Conservation (phyloP, 2,329 filamentous ascomycete species). For the Phyllachora maydis region DNA sequence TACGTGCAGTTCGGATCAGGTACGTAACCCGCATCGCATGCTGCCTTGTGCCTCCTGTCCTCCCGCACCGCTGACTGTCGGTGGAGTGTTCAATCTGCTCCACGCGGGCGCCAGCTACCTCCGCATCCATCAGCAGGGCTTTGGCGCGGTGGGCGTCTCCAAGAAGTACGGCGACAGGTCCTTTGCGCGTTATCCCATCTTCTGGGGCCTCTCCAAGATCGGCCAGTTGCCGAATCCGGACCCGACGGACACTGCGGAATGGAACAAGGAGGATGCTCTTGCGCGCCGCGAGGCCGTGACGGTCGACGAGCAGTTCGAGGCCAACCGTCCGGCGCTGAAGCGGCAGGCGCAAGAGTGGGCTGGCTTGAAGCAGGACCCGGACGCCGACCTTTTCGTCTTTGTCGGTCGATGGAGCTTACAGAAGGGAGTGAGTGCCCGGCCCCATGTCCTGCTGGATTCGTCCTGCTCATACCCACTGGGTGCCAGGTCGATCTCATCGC, state of each 20-base stretch:
- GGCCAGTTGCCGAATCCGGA: slow-evolving; percentile 42
- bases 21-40: too few species aligned
- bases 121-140: slow-evolving; percentile 41
- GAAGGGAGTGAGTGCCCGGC: too few species aligned
- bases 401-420: slow-evolving; percentile 48
- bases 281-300: slow-evolving; percentile 25
- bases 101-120: slow-evolving; percentile 42
- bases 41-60: too few species aligned
- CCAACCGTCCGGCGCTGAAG: slow-evolving; percentile 29
- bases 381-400: slow-evolving; percentile 44
- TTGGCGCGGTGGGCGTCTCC: slow-evolving; percentile 42
- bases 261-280: slow-evolving; percentile 27
- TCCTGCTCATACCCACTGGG: too few species aligned
- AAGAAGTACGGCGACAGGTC: slow-evolving; percentile 45
- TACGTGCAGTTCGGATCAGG: slow-evolving; percentile 48
- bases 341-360: slow-evolving; percentile 46
- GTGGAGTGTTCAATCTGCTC: slow-evolving; percentile 44
- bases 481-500: slow-evolving; percentile 46
- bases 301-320: slow-evolving; percentile 32
- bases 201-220: slow-evolving; percentile 41
- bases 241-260: slow-evolving; percentile 37
- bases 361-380: slow-evolving; percentile 34
- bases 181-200: too few species aligned
- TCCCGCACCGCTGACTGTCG: too few species aligned
- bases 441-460: too few species aligned